Base-by-base conservation (phyloP, 1,284 basidiomycete species). In the Apiotrichum gamsii region DNA sequence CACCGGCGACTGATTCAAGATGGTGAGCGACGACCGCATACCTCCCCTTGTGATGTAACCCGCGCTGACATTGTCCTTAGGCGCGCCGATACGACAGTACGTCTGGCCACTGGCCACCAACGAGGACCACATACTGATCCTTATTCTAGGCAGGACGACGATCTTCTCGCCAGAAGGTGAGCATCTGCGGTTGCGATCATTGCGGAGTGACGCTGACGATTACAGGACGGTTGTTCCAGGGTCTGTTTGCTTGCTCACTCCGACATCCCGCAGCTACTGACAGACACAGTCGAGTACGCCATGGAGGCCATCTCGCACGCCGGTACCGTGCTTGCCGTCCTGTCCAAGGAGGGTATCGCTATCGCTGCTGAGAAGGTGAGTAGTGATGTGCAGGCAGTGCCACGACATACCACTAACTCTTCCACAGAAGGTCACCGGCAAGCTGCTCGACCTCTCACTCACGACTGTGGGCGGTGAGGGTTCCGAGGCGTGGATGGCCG, bases 271-370 rank as follows among this genome's bases (percentile, higher is more conserved):
- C 13, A 33, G 31, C 16, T 35, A 20, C 6, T 20, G 34, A 20
- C 31, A n/a, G n/a, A 54, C 33, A 28, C 69, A 90, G 91, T 96
- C 76, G 91, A 97, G 76, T 97, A 97, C 81, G 91, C 91, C 42
- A 96, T 96, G 91, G 91, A 97, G 70, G 91, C 91, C 53, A 96
- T 97, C 78, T 93, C 90, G 23, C 90, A 94, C 64, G 93, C 91
- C 23, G 93, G 93, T 54, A 93, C 91, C 14, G 90, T 95, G 36
- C 81, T 97, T 24, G 91, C 90, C 33, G 85, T 96, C 45, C 79
- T 95, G n/a, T 89, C 90, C 18, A 90, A 87, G 66, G 90, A 93
- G 59, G 94, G 95, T 1, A 88, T 98, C 31, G 91, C 97, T 3
- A 79, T 98, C n/a, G 94, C 91, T 0, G 94, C 94, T 8, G 94